Evolutionary conservation across 1,139 yeast genomes (phyloP), one percentile per base, ranked within the genome.

Genomic region (Candida tropicalis): DNA sequence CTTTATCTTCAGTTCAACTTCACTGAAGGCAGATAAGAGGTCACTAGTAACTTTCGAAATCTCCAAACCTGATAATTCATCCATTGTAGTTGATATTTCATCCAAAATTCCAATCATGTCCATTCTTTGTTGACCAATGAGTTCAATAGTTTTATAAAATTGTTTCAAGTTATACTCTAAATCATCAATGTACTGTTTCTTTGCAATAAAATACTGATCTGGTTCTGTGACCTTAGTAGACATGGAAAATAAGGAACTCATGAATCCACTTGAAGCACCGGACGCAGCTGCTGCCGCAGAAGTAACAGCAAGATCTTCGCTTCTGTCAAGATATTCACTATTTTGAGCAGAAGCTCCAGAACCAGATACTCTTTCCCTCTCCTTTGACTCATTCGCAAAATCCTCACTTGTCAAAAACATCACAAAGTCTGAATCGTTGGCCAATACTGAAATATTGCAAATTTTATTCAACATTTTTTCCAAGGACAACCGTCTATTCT

Each of bases 381-480:
- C 82, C 54, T 78, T 82, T 0, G 87, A 73, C 44, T 86, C 91
- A 46, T 70, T 73, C 11, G 73, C 55, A 58, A 93, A 89, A 51
- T 87, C 79, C 26, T 81, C 84, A 49, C 89, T 81, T 42, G 87
- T 84, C 52, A 95, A 68, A 59, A 93, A 95, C 68, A 88, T 73
- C 27, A 81, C 66, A 51, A 90, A 86, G 59, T 89, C 97, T 1
- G 76, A 70, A 62, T 93, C 98, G 32, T 70, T 73, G 51, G 82
- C 82, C 41, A 93, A 68, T 2, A 60, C 58, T 0, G 81, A 73
- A 47, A 79, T 81, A 37, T 65, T 65, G 9, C 86, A 71, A 25
- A 88, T 84, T 57, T 86, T 86, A 44, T 63, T 69, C 47, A 93
- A 73, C 99, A 93, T 95, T 52, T 78, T 81, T 58, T 91, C 97